A percentile compares a stretch with the other conserved stretches of the same genome.
Conservation (phyloP, 164 flowering plant genomes). For the Akebia trifoliata region DNA sequence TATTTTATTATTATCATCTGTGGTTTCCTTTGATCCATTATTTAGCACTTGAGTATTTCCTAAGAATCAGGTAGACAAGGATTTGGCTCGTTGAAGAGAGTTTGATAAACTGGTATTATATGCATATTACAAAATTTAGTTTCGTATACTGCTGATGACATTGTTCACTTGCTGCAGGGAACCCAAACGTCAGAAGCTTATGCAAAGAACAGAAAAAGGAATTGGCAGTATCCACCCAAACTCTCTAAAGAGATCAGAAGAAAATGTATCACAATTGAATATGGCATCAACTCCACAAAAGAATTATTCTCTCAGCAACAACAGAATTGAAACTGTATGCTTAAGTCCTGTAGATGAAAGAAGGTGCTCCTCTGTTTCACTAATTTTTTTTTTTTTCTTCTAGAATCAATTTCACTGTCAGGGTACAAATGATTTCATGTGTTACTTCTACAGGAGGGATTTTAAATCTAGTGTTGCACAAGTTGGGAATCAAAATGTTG, state of each 20-base stretch:
- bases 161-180: conserved; percentile 25
- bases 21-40: neutral
- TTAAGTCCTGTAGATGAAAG: conserved; percentile 15
- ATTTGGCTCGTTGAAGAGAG: too few relatives aligned
- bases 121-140: too few relatives aligned
- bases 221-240: conserved; percentile 18
- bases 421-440: conserved; percentile 1
- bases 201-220: conserved; percentile 21
- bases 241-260: conserved; percentile 21
- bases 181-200: conserved; percentile 10
- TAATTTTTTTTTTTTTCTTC: conserved; percentile 4
- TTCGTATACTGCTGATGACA: neutral
- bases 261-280: conserved; percentile 14
- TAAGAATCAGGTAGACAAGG: too few relatives aligned
- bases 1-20: neutral
- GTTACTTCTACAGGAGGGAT: conserved; percentile 22
- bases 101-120: too few relatives aligned
- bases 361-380: conserved; percentile 24
- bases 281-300: conserved; percentile 11
- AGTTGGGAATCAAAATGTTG: conserved; percentile 22
- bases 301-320: conserved; percentile 9
- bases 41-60: neutral
- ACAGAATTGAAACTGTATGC: conserved; percentile 11
- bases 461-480: conserved; percentile 16
- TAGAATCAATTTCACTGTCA: conserved; percentile 1